Evolutionary conservation across 345 rosid genomes (phyloP).

Genomic region (Orychophragmus violaceus): DNA sequence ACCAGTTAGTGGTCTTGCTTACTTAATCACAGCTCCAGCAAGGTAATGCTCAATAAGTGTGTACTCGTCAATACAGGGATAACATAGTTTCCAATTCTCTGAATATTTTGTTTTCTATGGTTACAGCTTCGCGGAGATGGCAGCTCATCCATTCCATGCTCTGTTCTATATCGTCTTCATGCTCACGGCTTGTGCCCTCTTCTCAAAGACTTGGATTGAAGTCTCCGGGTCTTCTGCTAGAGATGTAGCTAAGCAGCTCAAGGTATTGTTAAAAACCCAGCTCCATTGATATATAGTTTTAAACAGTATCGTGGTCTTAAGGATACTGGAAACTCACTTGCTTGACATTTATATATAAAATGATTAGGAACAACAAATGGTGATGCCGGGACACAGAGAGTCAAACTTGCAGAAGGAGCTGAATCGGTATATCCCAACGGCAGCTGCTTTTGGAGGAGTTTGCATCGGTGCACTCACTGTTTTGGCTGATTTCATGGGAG

Average conservation of each 20-base stretch:
- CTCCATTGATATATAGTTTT: neutral
- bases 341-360: neutral
- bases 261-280: conserved; percentile 33
- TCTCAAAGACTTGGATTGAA: conserved; percentile 78
- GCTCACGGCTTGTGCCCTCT: conserved; percentile 68
- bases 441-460: conserved; percentile 19
- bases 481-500: too few species aligned
- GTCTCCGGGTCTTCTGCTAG: conserved; percentile 73
- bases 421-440: neutral
- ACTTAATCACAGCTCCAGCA: conserved; percentile 63
- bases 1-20: conserved; percentile 70
- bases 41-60: conserved; percentile 30
- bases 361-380: neutral
- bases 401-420: neutral
- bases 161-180: too few species aligned
- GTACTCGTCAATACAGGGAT: neutral
- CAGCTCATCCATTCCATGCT: too few species aligned
- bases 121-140: conserved; percentile 61
- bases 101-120: neutral
- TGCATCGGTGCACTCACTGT: conserved; percentile 22
- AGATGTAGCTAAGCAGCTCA: conserved; percentile 77
- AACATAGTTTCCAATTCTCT: neutral
- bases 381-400: too few species aligned
- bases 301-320: neutral
- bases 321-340: neutral